Base-by-base conservation (phyloP, 1,139 yeast genomes). In the Debaryomyces subglobosus region DNA sequence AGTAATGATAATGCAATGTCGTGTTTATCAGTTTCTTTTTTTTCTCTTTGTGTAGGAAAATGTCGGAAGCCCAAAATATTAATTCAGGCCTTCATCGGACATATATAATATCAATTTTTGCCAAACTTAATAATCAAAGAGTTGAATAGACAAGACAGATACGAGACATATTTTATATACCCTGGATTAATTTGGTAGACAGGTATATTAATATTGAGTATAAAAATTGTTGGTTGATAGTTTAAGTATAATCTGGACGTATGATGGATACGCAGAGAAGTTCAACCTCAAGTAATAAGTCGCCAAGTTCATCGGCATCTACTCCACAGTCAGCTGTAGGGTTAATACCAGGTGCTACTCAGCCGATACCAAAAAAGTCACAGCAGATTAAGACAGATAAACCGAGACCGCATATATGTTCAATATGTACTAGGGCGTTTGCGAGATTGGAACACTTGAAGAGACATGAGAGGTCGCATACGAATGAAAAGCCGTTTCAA, bases 371-470 rank as follows among this genome's bases (percentile, higher is more conserved):
- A 30, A 86, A 88, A 58, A 90, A 90, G 62, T 86, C 95, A 8
- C 85, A 89, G 46, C 80, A 85, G 54, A 86, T 89, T 60, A 88
- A 90, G 65, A 89, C 89, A 20, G 95, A 91, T 16, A 90, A 90
- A 64, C 98, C 98, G 6, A 75, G 98, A 51, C 96, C 97, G 4
- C 96, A 89, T 62, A 82, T 89, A 24, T 94, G 99, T 65, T 76
- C 85, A 5, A 89, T 89, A n/a, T 94, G 99, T 67, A 90, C 97
- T 0, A 78, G 99, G 53, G 96, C 97, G 1, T 94, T 94, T 77
- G 98, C 97, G 3, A 78, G 99, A 40, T 77, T 90, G 49, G 99
- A 94, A 68, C 99, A 94, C 67, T 78, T 94, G 59, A 88, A 91
- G 64, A 83, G 99, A 50, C 99, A 94, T 62, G 96, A 92, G 63